These are phyloP conservation scores for Medicago lupulina DNA, from an alignment of 306 rosid genomes.

Conservation along the genomic window DNA sequence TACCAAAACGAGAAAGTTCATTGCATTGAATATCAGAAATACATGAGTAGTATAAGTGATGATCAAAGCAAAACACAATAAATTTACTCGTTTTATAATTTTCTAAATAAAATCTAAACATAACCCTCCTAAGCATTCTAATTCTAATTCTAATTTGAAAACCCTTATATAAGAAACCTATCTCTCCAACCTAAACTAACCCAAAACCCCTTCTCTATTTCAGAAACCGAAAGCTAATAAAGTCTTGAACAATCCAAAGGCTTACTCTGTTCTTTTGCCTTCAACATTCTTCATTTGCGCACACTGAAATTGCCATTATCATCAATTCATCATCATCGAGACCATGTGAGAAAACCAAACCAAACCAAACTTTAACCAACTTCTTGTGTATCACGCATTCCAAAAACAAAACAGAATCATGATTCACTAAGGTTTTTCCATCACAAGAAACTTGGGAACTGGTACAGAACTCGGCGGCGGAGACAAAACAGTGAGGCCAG, in stretches of 20 bases:
- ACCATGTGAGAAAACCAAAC: slow-evolving; percentile 28
- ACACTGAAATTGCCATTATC: slow-evolving; percentile 36
- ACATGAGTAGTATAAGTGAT: background rate
- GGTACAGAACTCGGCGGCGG: slow-evolving; percentile 89
- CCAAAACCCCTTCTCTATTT: background rate
- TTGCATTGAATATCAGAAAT: slow-evolving; percentile 34
- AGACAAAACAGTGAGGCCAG: slow-evolving; percentile 58
- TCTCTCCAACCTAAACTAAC: slow-evolving; percentile 3
- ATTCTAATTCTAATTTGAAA: background rate
- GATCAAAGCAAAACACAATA: background rate
- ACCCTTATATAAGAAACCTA: background rate
- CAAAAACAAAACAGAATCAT: background rate
- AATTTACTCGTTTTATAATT: background rate
- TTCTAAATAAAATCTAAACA: background rate
- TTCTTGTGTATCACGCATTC: background rate
- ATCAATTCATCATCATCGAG: slow-evolving; percentile 40
- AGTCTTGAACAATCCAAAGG: slow-evolving; percentile 7
- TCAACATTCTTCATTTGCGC: slow-evolving; percentile 1
- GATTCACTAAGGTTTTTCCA: too few species aligned
- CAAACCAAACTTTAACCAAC: background rate
- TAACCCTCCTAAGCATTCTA: background rate
- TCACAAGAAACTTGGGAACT: slow-evolving; percentile 49
- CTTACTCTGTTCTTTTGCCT: slow-evolving; percentile 2
- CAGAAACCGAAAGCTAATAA: background rate
- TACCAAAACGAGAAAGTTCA: background rate